Base-by-base conservation (phyloP, 2,329 filamentous ascomycete genomes). In the Aspergillaceae sp. region DNA sequence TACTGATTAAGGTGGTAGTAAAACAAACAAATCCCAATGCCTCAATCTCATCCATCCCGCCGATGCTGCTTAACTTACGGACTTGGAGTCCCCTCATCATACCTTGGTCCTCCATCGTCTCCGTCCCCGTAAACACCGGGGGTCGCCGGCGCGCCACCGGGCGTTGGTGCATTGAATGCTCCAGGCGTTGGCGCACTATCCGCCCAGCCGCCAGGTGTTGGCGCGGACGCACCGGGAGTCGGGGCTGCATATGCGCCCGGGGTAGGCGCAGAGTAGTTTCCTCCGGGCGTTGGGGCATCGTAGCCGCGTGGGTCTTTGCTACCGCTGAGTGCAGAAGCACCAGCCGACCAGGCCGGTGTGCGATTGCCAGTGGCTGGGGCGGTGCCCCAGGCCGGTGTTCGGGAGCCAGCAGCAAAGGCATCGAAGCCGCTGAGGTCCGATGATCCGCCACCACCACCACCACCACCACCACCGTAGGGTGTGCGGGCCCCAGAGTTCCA, bases 401-500 rank as follows among this genome's bases (percentile, higher is more conserved):
- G 87, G 29, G 84, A 85, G 5, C 85, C 81, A 3, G 77, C 74
- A 9, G 74, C 79, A 72, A 84, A 87, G 30, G 77, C 73, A 48
- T 84, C 83, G 44, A 88, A 44, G 76, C 84, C 40, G 78, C 84
- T 83, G 46, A 77, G 75, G 45, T 76, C 79, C 58, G 84, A 86
- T 19, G 19, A 19, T 19, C 19, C 19, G 19, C 19, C 19, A 19
- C 75, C 74, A 43, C 82, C 78, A 46, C 84, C 86, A 43, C 82
- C 78, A 46, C 19, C 19, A 19, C 75, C 74, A 43, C 82, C 78
- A 46, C 84, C 86, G 51, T 74, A 74, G 2, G 45, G 86, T 73
- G 86, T 91, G 63, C 85, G 84, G 45, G 83, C 80, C 44, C 85
- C 86, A 2, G 87, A 84, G 48, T 83, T 83, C 86, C 86, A 90